Evolutionary conservation across 352 stramenopile genomes (phyloP).

Genomic region (Elongisporangium undulatum): DNA sequence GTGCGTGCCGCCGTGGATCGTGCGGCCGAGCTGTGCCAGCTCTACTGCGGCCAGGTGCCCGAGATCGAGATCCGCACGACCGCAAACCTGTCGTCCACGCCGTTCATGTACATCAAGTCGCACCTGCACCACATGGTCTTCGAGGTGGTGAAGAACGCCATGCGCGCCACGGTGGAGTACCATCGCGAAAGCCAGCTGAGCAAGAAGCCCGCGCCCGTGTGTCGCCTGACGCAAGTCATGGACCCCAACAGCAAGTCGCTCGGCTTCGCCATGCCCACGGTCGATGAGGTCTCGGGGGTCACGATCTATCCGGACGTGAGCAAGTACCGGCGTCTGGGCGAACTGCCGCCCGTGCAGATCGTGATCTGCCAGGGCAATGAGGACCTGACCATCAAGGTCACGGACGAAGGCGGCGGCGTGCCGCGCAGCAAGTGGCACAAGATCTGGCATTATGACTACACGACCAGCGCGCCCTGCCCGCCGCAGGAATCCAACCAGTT

Average conservation of each 20-base stretch:
- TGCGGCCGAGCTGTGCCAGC: slow-evolving; percentile 43
- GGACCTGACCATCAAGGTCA: slow-evolving; percentile 97
- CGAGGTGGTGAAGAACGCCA: slow-evolving; percentile 98
- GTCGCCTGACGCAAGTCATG: slow-evolving; percentile 64
- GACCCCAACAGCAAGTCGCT: slow-evolving; percentile 56
- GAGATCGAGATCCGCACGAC: slow-evolving; percentile 52
- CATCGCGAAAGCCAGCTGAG: slow-evolving; percentile 73
- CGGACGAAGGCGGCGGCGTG: slow-evolving; percentile 98
- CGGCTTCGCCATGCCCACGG: slow-evolving; percentile 67
- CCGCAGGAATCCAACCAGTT: slow-evolving; percentile 55
- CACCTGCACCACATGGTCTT: slow-evolving; percentile 92
- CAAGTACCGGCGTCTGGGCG: slow-evolving; percentile 50
- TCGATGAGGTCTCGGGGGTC: slow-evolving; percentile 63
- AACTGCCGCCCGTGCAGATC: slow-evolving; percentile 93
- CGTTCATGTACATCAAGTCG: slow-evolving; percentile 79
- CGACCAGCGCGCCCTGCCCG: slow-evolving; percentile 85
- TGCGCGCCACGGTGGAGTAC: slow-evolving; percentile 96
- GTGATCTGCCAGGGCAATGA: slow-evolving; percentile 97
- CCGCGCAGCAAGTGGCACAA: slow-evolving; percentile 94
- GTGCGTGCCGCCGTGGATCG: slow-evolving; percentile 52
- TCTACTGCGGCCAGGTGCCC: slow-evolving; percentile 52
- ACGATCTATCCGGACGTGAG: slow-evolving; percentile 75
- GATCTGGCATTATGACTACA: slow-evolving; percentile 99
- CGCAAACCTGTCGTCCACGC: slow-evolving; percentile 33
- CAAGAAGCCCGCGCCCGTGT: slow-evolving; percentile 32